phyloP scores from a whole-genome alignment of 345 rosid genomes.

The Excoecaria cochinchinensis region DNA sequence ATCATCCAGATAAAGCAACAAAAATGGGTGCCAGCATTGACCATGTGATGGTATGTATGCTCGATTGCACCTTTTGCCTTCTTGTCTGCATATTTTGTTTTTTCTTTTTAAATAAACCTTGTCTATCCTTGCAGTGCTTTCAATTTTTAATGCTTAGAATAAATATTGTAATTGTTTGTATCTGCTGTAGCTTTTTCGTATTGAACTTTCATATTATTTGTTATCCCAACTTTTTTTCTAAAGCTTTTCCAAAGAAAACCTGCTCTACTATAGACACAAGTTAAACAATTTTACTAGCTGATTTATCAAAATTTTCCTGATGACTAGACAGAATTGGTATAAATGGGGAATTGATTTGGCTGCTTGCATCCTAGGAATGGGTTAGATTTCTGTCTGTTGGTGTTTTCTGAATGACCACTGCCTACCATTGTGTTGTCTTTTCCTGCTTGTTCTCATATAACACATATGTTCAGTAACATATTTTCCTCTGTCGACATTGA shows the following conservation, averaged over 20 bases:
- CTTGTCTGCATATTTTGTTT: background rate
- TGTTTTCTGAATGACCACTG: background rate
- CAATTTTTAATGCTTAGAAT: background rate
- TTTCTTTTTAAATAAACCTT: background rate
- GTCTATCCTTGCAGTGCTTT: background rate
- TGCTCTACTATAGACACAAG: background rate
- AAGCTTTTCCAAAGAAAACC: background rate
- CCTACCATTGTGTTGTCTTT: background rate
- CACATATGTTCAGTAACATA: background rate
- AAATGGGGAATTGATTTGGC: background rate
- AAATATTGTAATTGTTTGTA: background rate
- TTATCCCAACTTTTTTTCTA: background rate
- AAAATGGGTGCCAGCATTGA: conserved; percentile 82
- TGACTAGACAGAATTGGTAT: background rate
- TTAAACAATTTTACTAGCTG: background rate
- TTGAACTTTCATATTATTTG: background rate
- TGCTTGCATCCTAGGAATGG: too few species aligned
- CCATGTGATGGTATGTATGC: conserved; percentile 57
- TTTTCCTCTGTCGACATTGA: background rate
- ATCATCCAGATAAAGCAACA: conserved; percentile 71
- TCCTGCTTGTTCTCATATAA: background rate
- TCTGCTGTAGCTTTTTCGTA: too few species aligned
- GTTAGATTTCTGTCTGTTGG: too few species aligned
- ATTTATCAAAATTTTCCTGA: background rate
- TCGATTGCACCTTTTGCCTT: background rate